These are phyloP conservation scores for Massarina eburnea DNA, from an alignment of 2,329 filamentous ascomycete genomes.

Conservation along the genomic window DNA sequence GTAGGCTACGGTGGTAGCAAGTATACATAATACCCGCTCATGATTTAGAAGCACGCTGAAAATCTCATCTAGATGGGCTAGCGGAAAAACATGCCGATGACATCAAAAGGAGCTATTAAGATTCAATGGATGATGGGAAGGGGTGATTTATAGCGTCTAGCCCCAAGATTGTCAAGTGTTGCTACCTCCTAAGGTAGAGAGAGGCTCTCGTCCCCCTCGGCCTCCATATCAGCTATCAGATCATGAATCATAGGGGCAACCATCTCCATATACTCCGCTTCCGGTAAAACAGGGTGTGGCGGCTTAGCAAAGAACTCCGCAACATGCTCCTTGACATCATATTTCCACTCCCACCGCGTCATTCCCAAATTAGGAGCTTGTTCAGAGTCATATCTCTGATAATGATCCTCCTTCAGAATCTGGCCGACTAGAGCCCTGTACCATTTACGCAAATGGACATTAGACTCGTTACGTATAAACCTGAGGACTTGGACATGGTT, in stretches of 20 bases:
- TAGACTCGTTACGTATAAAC: constrained; percentile 40
- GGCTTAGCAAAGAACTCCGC: constrained; percentile 33
- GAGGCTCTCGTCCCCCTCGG: constrained; percentile 31
- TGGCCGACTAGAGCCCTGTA: constrained; percentile 42
- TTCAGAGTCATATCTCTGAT: constrained; percentile 40
- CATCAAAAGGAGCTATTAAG: too few species aligned
- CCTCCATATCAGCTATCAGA: constrained; percentile 39
- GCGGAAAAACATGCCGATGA: too few species aligned
- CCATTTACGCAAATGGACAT: constrained; percentile 42
- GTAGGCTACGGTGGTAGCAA: too few species aligned
- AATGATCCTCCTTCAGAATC: constrained; percentile 46
- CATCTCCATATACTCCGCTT: constrained; percentile 41
- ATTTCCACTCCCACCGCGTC: constrained; percentile 46
- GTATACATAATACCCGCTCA: too few species aligned
- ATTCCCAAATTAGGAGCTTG: constrained; percentile 29
- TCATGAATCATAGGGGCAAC: constrained; percentile 41
- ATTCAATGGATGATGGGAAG: too few species aligned
- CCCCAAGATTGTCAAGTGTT: too few species aligned
- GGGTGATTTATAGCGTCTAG: too few species aligned
- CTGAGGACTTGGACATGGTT: constrained; percentile 34
- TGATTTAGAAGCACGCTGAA: too few species aligned
- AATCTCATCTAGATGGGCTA: too few species aligned
- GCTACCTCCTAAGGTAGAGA: too few species aligned
- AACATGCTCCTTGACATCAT: constrained; percentile 25
- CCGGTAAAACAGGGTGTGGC: constrained; percentile 31